phyloP scores from a whole-genome alignment of 331 rosid genomes.

The Erythrophleum ivorense region DNA sequence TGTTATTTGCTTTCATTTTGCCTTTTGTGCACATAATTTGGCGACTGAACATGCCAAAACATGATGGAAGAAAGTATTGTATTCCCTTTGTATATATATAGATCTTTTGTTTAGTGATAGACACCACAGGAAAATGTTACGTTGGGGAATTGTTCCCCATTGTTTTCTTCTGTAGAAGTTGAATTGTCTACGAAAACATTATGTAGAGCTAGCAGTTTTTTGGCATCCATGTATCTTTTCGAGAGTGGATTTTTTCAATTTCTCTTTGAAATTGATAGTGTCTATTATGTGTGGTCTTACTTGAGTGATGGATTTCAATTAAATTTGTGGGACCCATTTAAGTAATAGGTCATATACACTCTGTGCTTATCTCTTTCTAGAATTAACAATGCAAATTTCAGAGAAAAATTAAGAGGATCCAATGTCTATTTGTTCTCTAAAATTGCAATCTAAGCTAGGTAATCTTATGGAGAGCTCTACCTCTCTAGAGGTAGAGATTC shows the following conservation, averaged over 20 bases:
- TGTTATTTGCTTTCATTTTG: not conserved
- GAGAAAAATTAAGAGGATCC: too few species aligned
- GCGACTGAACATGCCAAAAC: too few species aligned
- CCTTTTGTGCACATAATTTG: too few species aligned
- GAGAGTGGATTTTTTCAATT: not conserved
- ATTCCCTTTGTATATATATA: not conserved
- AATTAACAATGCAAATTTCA: too few species aligned
- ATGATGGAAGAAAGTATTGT: too few species aligned
- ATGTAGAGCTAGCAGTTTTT: not conserved
- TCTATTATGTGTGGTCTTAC: not conserved
- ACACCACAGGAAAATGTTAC: not conserved
- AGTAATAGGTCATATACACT: not conserved
- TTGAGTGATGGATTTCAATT: not conserved
- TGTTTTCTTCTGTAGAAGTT: constrained; percentile 3
- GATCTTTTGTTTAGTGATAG: not conserved
- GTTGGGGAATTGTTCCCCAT: not conserved
- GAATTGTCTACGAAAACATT: constrained; percentile 1
- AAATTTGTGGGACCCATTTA: not conserved
- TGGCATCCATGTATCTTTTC: not conserved
- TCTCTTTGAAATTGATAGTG: not conserved
- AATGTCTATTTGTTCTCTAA: not conserved
- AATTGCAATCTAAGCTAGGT: not conserved
- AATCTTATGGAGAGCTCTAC: not conserved
- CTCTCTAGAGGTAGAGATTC: too few species aligned
- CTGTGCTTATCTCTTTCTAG: too few species aligned